phyloP scores from a whole-genome alignment of 2,329 filamentous ascomycete genomes.

The Torrubiella hemipterigena region DNA sequence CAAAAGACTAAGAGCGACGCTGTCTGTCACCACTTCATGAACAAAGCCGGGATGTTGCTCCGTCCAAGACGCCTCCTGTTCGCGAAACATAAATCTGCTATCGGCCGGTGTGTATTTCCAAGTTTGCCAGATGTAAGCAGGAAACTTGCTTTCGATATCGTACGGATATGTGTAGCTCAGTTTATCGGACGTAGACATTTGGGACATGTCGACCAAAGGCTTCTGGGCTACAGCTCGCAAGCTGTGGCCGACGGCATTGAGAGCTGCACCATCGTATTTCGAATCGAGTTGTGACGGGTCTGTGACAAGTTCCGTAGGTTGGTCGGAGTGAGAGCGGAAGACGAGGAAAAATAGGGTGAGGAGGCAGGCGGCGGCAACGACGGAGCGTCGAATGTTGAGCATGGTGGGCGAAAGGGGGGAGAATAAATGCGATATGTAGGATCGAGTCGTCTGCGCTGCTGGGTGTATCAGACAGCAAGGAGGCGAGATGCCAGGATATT shows the following conservation, averaged over 20 bases:
- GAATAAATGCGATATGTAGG: no score
- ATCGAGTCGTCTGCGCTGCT: no score
- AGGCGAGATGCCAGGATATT: no score
- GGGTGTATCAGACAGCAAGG: no score
- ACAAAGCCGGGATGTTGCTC: constrained; percentile 80
- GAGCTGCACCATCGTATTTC: constrained; percentile 4
- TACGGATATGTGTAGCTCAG: constrained; percentile 91
- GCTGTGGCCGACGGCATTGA: constrained; percentile 12
- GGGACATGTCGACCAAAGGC: constrained; percentile 56
- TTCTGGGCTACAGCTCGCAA: constrained; percentile 41
- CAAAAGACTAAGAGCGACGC: constrained; percentile 69
- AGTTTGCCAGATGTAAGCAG: constrained; percentile 98
- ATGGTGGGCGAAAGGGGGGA: constrained; percentile 46
- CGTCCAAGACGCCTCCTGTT: constrained; percentile 82
- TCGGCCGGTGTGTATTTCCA: constrained; percentile 83
- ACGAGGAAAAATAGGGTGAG: constrained; percentile 59
- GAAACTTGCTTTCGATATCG: constrained; percentile 78
- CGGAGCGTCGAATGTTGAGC: constrained; percentile 67
- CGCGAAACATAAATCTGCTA: constrained; percentile 66
- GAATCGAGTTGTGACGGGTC: constrained; percentile 3
- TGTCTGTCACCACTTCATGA: constrained; percentile 94
- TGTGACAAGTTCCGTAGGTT: no score
- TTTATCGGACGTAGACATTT: constrained; percentile 64
- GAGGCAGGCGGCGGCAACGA: constrained; percentile 58
- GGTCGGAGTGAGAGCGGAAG: constrained; percentile 40